Percentiles rank a stretch among this genome's conserved stretches.
Conservation (phyloP, 1,139 yeast genomes). For the Wickerhamomyces sp. region DNA sequence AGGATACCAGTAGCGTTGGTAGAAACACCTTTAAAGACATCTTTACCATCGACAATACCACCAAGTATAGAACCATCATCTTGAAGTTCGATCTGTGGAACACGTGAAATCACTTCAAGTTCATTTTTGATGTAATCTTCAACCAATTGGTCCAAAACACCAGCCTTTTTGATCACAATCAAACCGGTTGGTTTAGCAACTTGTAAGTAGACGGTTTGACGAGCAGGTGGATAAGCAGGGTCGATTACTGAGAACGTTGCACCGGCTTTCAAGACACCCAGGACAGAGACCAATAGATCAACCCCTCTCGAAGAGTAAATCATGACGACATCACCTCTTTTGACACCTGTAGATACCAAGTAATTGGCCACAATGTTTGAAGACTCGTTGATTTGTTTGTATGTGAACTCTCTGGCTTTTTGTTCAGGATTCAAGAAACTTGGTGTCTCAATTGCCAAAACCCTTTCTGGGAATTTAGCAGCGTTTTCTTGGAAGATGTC, state of each 20-base stretch:
- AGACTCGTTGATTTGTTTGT: slow-evolving; percentile 82
- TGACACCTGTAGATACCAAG: slow-evolving; percentile 72
- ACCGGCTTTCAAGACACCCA: slow-evolving; percentile 98
- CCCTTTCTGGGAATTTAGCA: slow-evolving; percentile 70
- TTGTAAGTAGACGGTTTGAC: slow-evolving; percentile 86
- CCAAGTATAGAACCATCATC: slow-evolving; percentile 77
- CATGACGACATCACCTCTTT: slow-evolving; percentile 92
- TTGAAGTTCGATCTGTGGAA: slow-evolving; percentile 71
- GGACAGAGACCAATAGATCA: slow-evolving; percentile 90
- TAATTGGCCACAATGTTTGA: slow-evolving; percentile 94
- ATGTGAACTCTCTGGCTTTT: slow-evolving; percentile 68
- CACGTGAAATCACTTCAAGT: slow-evolving; percentile 62
- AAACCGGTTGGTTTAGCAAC: slow-evolving; percentile 93
- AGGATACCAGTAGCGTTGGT: slow-evolving; percentile 74
- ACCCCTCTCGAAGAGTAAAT: slow-evolving; percentile 97
- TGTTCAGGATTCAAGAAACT: slow-evolving; percentile 52
- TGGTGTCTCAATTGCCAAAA: slow-evolving; percentile 90
- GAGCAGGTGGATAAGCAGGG: slow-evolving; percentile 97
- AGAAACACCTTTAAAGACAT: slow-evolving; percentile 46
- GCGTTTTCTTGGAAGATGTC: slow-evolving; percentile 91
- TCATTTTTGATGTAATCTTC: slow-evolving; percentile 69
- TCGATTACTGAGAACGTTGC: slow-evolving; percentile 98
- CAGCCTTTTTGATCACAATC: slow-evolving; percentile 88
- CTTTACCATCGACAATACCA: slow-evolving; percentile 38
- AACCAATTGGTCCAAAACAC: slow-evolving; percentile 69